Conservation (phyloP, 805 yeast genomes). For the Ogataea minuta region DNA sequence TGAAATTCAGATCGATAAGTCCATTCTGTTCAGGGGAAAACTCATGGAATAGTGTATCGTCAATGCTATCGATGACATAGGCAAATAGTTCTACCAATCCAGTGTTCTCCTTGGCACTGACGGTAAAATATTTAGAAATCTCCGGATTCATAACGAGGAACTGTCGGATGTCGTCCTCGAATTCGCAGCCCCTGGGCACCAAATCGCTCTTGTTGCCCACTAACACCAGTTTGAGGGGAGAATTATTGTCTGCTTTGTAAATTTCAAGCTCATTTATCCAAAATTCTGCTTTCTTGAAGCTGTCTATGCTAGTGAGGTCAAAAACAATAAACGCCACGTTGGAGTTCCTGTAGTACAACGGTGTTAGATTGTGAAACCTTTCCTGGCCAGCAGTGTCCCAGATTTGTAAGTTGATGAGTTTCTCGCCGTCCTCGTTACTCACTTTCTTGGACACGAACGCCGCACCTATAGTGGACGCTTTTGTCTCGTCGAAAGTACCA, state of each 20-base stretch:
- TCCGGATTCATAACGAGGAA: slow-evolving; percentile 25
- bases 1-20: slow-evolving; percentile 25
- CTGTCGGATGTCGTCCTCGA: slow-evolving; percentile 22
- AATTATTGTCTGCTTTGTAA: slow-evolving; percentile 27
- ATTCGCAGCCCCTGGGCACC: slow-evolving; percentile 27
- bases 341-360: slow-evolving; percentile 80
- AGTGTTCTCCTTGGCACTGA: slow-evolving; percentile 72
- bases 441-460: slow-evolving; percentile 88
- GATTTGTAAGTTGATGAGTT: slow-evolving; percentile 54
- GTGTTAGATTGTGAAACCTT: slow-evolving; percentile 76
- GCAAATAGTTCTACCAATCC: slow-evolving; percentile 52
- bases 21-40: slow-evolving; percentile 24
- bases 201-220: slow-evolving; percentile 88
- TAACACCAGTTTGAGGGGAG: slow-evolving; percentile 39
- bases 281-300: slow-evolving; percentile 70
- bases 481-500: slow-evolving; percentile 68
- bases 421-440: slow-evolving; percentile 32
- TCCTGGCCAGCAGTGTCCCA: slow-evolving; percentile 99
- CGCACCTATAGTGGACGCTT: slow-evolving; percentile 97
- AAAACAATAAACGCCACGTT: slow-evolving; percentile 85
- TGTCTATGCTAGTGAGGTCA: slow-evolving; percentile 58
- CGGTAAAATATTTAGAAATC: slow-evolving; percentile 33
- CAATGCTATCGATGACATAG: slow-evolving; percentile 29
- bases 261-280: slow-evolving; percentile 81
- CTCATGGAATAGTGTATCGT: slow-evolving; percentile 28